These are phyloP conservation scores for Penicillium sp. DNA, from an alignment of 2,329 filamentous ascomycete genomes.

Conservation along the genomic window DNA sequence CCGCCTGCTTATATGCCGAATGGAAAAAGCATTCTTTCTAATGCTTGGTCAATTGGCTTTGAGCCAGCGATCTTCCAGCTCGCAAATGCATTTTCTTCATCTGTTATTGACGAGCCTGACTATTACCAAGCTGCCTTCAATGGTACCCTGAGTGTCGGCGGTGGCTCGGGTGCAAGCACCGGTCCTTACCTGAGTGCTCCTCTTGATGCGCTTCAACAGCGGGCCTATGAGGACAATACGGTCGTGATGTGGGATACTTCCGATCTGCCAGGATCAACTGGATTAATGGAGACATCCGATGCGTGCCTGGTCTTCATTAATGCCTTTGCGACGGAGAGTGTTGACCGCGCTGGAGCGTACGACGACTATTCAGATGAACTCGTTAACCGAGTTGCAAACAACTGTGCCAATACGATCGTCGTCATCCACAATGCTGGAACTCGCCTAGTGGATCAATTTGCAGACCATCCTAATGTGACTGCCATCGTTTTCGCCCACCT, in stretches of 20 bases:
- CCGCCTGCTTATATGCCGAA: conserved; percentile 34
- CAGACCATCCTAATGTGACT: conserved; percentile 67
- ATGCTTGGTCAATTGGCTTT: conserved; percentile 16
- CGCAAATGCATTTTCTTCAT: conserved; percentile 25
- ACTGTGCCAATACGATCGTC: conserved; percentile 87
- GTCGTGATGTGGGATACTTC: conserved; percentile 62
- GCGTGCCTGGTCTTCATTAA: conserved; percentile 32
- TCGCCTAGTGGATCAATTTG: conserved; percentile 69
- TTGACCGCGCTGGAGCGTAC: conserved; percentile 21
- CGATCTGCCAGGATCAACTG: conserved; percentile 41
- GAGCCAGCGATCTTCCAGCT: conserved; percentile 12
- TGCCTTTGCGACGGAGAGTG: conserved; percentile 21
- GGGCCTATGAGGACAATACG: conserved; percentile 60
- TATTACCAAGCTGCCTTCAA: conserved; percentile 44
- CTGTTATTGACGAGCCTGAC: conserved; percentile 25
- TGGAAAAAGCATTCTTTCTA: conserved; percentile 14
- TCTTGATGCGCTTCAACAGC: conserved; percentile 59
- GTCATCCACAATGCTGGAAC: conserved; percentile 84
- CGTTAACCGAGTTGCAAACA: conserved; percentile 72
- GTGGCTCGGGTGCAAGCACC: conserved; percentile 55
- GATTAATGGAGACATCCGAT: conserved; percentile 20
- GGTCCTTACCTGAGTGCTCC: conserved; percentile 57
- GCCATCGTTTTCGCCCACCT: conserved; percentile 74
- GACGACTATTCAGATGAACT: conserved; percentile 27
- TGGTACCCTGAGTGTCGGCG: conserved; percentile 53